Evolutionary conservation across 1,284 basidiomycete genomes (phyloP).

Genomic region (Malassezia obtusa): DNA sequence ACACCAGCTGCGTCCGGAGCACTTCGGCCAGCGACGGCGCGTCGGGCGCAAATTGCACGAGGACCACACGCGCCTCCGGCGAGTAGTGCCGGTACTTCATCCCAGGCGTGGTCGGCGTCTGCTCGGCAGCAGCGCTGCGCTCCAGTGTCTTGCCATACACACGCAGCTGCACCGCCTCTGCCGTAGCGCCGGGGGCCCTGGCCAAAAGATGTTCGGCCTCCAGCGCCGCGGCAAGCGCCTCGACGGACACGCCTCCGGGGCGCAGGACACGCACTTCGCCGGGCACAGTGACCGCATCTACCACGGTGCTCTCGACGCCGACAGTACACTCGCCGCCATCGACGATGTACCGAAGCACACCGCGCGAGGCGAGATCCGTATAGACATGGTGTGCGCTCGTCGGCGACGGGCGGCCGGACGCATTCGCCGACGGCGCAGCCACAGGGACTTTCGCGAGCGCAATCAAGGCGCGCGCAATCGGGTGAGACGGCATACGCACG

Average conservation of each 20-base stretch:
- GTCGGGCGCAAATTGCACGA: slow-evolving; percentile 55
- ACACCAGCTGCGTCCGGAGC: neutral
- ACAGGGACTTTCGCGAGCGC: slow-evolving; percentile 64
- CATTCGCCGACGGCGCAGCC: slow-evolving; percentile 91
- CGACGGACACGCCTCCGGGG: slow-evolving; percentile 85
- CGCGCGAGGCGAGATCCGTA: slow-evolving; percentile 58
- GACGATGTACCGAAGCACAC: slow-evolving; percentile 61
- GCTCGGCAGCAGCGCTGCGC: slow-evolving; percentile 24
- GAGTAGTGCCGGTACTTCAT: slow-evolving; percentile 99
- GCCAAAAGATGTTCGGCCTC: slow-evolving; percentile 8
- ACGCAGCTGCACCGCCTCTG: slow-evolving; percentile 16
- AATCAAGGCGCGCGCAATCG: slow-evolving; percentile 81
- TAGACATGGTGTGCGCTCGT: slow-evolving; percentile 81
- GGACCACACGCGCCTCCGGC: slow-evolving; percentile 52
- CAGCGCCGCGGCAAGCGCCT: slow-evolving; percentile 53
- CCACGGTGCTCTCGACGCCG: slow-evolving; percentile 89
- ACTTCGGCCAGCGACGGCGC: slow-evolving; percentile 9
- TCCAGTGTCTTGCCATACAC: slow-evolving; percentile 44
- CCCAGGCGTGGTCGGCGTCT: slow-evolving; percentile 80
- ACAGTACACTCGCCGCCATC: slow-evolving; percentile 87
- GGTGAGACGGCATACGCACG: slow-evolving; percentile 86
- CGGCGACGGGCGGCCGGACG: slow-evolving; percentile 84
- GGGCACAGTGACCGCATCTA: slow-evolving; percentile 58
- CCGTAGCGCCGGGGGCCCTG: neutral
- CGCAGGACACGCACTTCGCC: slow-evolving; percentile 71